Evolutionary conservation across 306 rosid species (phyloP).

Genomic region (Vigna nakashimae): DNA sequence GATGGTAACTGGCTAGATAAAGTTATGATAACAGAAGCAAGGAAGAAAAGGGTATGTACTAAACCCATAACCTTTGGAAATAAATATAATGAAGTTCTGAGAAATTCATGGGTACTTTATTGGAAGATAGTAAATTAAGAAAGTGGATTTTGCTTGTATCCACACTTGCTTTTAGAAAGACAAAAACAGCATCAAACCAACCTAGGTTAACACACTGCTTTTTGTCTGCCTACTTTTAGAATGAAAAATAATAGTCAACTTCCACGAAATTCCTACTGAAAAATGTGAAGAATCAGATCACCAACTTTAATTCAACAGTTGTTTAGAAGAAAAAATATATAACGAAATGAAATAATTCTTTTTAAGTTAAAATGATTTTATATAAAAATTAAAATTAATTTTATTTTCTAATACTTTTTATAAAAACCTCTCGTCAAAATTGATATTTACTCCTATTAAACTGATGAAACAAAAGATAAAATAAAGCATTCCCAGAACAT

Average conservation of each 20-base stretch:
- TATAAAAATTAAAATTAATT: too few species aligned
- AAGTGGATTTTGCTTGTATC: slow-evolving; percentile 1
- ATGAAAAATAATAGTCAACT: background rate
- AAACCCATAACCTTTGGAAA: slow-evolving; percentile 27
- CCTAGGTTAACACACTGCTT: background rate
- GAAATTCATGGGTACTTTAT: slow-evolving; percentile 18
- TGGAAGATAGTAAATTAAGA: background rate
- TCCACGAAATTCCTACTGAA: slow-evolving; percentile 16
- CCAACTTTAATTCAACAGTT: too few species aligned
- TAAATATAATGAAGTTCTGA: slow-evolving; percentile 8
- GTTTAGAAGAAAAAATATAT: too few species aligned
- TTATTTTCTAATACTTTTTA: too few species aligned
- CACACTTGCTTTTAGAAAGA: slow-evolving; percentile 24
- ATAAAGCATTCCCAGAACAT: background rate
- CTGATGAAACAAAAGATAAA: background rate
- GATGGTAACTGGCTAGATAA: too few species aligned
- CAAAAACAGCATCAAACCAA: background rate
- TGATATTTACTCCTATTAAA: background rate
- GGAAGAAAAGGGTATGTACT: background rate
- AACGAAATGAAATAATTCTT: too few species aligned
- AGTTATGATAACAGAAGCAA: background rate
- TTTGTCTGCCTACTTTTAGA: background rate
- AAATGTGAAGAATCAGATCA: too few species aligned
- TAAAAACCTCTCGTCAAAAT: background rate
- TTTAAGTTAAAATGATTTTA: too few species aligned